Base-by-base conservation (phyloP, 352 stramenopile genomes). In the Thraustochytrium striatum region DNA sequence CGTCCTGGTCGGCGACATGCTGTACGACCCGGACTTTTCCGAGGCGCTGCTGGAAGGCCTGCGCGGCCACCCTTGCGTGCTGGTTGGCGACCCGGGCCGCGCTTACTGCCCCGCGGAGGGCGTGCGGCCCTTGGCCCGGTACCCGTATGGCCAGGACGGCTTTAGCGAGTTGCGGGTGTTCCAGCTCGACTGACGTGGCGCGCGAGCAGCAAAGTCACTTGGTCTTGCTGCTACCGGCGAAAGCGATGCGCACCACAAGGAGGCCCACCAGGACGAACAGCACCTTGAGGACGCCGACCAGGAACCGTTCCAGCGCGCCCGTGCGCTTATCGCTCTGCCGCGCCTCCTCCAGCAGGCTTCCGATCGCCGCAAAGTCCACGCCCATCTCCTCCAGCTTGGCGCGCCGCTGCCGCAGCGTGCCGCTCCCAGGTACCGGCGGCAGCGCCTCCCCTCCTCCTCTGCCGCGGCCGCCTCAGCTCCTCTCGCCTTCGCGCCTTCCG, bases 21-120 rank as follows among this genome's bases (percentile, higher is more conserved):
- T 75, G 32, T 75, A 75, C 41, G 65, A 75, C 32, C 11, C 44
- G 19, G 65, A 75, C 65, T 75, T 75, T 72, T 58, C 65, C 41
- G 32, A 39, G 30, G 28, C 25, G 7, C 50, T 75, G 30, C 41
- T 75, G 7, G 19, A 25, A 5, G 65, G 39, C 25, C 65, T 75
- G 16, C 11, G 30, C 19, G 1, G 52, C 16, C 65, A 75, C 41
- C 43, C 33, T 9, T 30, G 52, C 28, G 65, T 75, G n/a, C 44
- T 55, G 21, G 43, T 75, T 44, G 65, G 65, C 11, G 65, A 75
- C 41, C 65, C 65, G 21, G 65, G 65, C 13, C 44, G 65, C 25
- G 52, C 44, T 7, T 75, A 62, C 52, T 75, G 65, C 65, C 65
- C 65, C 30, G 16, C 3, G 2, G 65, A 75, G 5, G 65, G 61